Evolutionary conservation across 2,329 filamentous ascomycete genomes (phyloP).

Genomic region (Coniochaeta prunicola): DNA sequence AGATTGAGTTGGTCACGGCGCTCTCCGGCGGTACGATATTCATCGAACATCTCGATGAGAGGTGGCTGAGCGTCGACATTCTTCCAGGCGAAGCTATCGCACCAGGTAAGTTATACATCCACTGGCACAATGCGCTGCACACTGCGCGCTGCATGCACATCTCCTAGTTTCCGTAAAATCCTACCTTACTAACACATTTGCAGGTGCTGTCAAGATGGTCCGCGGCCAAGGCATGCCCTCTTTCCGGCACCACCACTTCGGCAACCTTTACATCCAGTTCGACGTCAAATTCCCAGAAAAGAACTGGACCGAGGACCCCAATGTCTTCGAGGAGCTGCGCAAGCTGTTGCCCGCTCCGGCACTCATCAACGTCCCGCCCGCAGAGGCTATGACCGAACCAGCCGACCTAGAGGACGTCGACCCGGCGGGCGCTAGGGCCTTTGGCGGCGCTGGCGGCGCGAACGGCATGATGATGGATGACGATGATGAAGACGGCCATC

Average conservation of each 20-base stretch:
- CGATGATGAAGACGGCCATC: constrained; percentile 70
- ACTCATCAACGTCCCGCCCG: constrained; percentile 59
- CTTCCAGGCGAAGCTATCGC: constrained; percentile 90
- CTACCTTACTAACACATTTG: constrained; percentile 11
- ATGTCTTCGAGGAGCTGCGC: constrained; percentile 73
- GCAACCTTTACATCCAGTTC: constrained; percentile 97
- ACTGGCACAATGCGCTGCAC: not conserved
- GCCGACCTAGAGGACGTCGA: constrained; percentile 84
- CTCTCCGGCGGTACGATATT: constrained; percentile 85
- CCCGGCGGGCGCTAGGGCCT: constrained; percentile 58
- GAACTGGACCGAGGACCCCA: constrained; percentile 57
- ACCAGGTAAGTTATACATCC: constrained; percentile 57
- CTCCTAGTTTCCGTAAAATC: not conserved
- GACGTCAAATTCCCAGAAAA: constrained; percentile 92
- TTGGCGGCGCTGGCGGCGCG: constrained; percentile 49
- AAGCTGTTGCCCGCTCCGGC: constrained; percentile 69
- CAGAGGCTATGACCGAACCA: constrained; percentile 86
- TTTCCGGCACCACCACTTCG: constrained; percentile 85
- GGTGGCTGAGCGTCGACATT: constrained; percentile 92
- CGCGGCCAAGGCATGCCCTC: constrained; percentile 98
- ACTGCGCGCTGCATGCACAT: too few relatives aligned
- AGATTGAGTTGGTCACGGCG: constrained; percentile 93
- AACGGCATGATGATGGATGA: constrained; percentile 49
- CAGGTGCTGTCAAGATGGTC: constrained; percentile 87
- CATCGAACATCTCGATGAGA: constrained; percentile 94